Percentiles rank a stretch among this genome's conserved stretches.
These are phyloP conservation scores for Fonsecaea multimorphosa DNA, from an alignment of 2,329 filamentous ascomycete species.

Conservation along the genomic window DNA sequence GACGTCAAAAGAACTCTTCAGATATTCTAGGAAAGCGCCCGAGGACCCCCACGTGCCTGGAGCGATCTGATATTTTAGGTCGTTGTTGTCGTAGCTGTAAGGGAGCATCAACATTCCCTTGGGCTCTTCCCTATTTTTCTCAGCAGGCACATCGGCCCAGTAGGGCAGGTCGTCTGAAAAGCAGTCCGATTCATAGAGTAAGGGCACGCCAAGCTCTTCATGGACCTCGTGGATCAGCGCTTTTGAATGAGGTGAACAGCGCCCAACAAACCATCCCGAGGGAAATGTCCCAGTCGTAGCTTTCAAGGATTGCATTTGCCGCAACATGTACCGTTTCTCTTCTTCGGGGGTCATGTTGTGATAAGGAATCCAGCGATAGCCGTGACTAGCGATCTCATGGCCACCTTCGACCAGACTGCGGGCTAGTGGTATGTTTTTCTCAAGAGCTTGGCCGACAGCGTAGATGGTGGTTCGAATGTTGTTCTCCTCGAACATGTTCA, in stretches of 20 bases:
- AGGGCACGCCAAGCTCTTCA: slow-evolving; percentile 59
- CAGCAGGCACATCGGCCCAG: slow-evolving; percentile 60
- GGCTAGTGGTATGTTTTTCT: slow-evolving; percentile 57
- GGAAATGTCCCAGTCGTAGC: slow-evolving; percentile 55
- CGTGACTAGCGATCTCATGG: slow-evolving; percentile 59
- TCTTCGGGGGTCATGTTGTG: slow-evolving; percentile 54
- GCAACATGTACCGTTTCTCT: slow-evolving; percentile 57
- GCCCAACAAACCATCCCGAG: slow-evolving; percentile 59
- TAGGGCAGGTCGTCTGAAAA: slow-evolving; percentile 64
- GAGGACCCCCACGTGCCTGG: slow-evolving; percentile 54
- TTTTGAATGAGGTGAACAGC: slow-evolving; percentile 53
- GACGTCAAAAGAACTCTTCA: slow-evolving; percentile 55
- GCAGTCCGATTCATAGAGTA: slow-evolving; percentile 58
- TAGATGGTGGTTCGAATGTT: slow-evolving; percentile 60
- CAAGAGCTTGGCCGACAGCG: slow-evolving; percentile 57
- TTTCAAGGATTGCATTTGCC: slow-evolving; percentile 52
- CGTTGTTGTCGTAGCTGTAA: slow-evolving; percentile 63
- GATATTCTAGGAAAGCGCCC: slow-evolving; percentile 48
- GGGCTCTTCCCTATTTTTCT: slow-evolving; percentile 45
- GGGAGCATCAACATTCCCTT: slow-evolving; percentile 62
- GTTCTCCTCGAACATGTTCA: slow-evolving; percentile 57
- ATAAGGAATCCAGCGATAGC: slow-evolving; percentile 60
- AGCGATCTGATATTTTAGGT: slow-evolving; percentile 56
- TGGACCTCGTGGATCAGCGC: slow-evolving; percentile 57
- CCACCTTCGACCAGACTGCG: slow-evolving; percentile 56